Evolutionary conservation across 2,329 filamentous ascomycete genomes (phyloP).

Genomic region (Emericellopsis cladophorae): DNA sequence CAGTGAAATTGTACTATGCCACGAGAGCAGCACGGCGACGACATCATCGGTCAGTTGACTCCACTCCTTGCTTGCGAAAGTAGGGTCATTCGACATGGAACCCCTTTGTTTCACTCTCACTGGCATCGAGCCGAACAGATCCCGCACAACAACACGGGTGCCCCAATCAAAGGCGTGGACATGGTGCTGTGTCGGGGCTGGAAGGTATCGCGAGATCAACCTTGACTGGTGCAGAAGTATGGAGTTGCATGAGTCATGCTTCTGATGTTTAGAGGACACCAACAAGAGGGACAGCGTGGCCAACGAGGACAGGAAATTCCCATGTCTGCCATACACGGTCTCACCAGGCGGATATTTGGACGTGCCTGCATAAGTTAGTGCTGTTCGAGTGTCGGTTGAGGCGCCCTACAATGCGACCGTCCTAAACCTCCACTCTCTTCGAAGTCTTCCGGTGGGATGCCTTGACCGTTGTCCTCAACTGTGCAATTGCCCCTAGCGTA

Average conservation of each 20-base stretch:
- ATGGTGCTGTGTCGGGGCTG: constrained; percentile 45
- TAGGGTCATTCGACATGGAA: constrained; percentile 33
- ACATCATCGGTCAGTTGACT: constrained; percentile 45
- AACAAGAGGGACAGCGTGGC: constrained; percentile 64
- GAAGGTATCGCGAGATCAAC: constrained; percentile 49
- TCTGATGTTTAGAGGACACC: constrained; percentile 58
- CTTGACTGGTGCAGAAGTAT: constrained; percentile 60
- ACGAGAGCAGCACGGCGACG: constrained; percentile 57
- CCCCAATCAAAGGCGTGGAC: constrained; percentile 49
- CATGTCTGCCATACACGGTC: constrained; percentile 51
- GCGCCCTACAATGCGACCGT: constrained; percentile 53
- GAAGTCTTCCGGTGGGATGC: constrained; percentile 67
- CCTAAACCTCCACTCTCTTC: constrained; percentile 55
- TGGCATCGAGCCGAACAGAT: constrained; percentile 83
- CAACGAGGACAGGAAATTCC: constrained; percentile 67
- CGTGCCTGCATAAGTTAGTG: constrained; percentile 44
- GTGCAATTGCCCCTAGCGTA: constrained; percentile 63
- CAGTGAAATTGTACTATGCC: constrained; percentile 43
- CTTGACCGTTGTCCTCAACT: constrained; percentile 74
- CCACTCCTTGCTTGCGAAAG: constrained; percentile 50
- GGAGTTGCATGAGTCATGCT: constrained; percentile 48
- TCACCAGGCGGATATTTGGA: constrained; percentile 49
- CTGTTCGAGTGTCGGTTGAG: not conserved
- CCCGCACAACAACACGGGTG: constrained; percentile 61
- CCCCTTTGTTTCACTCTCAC: constrained; percentile 77